Evolutionary conservation across 140 eudicot genomes (phyloP).

Genomic region (Senecio squalidus): DNA sequence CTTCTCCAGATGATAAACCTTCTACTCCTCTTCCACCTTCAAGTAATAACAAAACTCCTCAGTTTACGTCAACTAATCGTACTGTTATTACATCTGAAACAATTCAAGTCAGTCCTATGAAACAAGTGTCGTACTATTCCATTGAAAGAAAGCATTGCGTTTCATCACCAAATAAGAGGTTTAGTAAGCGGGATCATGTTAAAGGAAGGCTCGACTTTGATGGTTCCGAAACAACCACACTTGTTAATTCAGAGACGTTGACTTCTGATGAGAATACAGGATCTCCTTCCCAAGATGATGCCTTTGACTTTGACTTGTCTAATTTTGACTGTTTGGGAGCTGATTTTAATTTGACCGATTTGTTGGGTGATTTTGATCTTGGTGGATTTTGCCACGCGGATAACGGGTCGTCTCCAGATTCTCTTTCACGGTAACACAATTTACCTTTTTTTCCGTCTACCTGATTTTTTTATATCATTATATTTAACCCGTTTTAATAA

Average conservation of each 20-base stretch:
- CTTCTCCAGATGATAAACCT: conserved; percentile 62
- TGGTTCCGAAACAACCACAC: conserved; percentile 38
- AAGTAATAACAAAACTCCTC: conserved; percentile 28
- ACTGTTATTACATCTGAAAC: conserved; percentile 77
- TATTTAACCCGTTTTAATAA: not conserved
- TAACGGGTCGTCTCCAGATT: conserved; percentile 47
- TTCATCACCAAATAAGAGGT: conserved; percentile 64
- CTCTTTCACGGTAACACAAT: conserved; percentile 51
- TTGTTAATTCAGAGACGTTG: conserved; percentile 22
- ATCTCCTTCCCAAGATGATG: conserved; percentile 56
- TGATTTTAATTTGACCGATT: conserved; percentile 56
- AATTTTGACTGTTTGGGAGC: conserved; percentile 66
- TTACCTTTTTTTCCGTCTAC: not conserved
- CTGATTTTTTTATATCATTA: not conserved
- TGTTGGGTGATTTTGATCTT: conserved; percentile 64
- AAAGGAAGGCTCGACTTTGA: conserved; percentile 88
- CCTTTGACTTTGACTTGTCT: conserved; percentile 71
- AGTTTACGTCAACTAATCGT: conserved; percentile 52
- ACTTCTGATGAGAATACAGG: conserved; percentile 35
- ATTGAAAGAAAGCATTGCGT: conserved; percentile 63
- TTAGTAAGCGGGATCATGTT: conserved; percentile 53
- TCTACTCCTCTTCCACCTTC: conserved; percentile 48
- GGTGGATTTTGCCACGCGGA: conserved; percentile 35
- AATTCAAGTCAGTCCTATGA: conserved; percentile 70
- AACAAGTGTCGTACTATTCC: conserved; percentile 58